Conservation (phyloP, 805 yeast species). For the Diddensiella caesifluorescens region DNA sequence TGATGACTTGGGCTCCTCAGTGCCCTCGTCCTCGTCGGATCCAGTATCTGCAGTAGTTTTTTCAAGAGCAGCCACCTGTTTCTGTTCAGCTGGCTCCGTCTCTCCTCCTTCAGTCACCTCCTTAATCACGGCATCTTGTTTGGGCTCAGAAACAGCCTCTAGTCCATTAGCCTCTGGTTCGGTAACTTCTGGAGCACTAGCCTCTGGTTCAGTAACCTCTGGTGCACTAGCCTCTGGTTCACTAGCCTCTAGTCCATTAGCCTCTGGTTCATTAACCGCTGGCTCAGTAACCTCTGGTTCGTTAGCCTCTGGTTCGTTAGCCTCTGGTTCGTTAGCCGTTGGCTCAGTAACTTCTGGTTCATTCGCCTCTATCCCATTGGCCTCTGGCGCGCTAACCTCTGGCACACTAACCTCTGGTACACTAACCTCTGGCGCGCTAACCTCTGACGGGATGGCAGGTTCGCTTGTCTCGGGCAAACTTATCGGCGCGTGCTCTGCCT, state of each 20-base stretch:
- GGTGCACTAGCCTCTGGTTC: too few species aligned
- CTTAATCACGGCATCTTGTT: constrained; percentile 1
- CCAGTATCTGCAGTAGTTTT: too few species aligned
- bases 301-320: constrained; percentile 1
- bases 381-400: background rate
- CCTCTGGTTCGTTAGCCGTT: background rate
- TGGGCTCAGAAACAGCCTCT: background rate
- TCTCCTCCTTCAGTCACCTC: constrained; percentile 2
- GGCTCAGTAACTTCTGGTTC: constrained; percentile 8
- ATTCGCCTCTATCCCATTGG: background rate
- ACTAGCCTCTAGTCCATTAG: too few species aligned
- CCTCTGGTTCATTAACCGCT: too few species aligned
- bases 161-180: constrained; percentile 7
- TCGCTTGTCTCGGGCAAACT: too few species aligned
- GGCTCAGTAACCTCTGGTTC: constrained; percentile 11
- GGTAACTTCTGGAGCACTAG: too few species aligned
- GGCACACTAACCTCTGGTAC: too few species aligned
- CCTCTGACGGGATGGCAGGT: too few species aligned
- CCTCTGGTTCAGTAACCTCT: too few species aligned
- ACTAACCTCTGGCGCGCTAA: constrained; percentile 7
- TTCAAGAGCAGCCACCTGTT: too few species aligned
- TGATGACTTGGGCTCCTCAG: constrained; percentile 10
- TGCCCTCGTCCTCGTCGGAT: background rate
- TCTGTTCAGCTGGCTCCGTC: too few species aligned
- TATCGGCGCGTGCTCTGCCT: too few species aligned